Percentiles rank a stretch among this genome's conserved stretches.
Evolutionary conservation across 2,329 filamentous ascomycete species (phyloP).

Genomic region (Hypoxylon sp.): DNA sequence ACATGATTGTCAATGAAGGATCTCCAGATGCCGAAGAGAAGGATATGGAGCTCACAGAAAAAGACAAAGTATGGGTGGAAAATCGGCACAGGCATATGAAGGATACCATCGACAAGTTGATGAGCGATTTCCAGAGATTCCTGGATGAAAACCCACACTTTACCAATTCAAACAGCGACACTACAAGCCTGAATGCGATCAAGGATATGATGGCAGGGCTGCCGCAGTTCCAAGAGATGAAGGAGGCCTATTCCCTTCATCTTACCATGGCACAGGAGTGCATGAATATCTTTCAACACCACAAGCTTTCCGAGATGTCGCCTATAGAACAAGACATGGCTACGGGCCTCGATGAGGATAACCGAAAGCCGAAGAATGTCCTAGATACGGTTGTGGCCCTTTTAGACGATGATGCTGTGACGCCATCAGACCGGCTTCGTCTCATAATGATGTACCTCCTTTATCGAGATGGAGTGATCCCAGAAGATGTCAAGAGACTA

Average conservation of each 20-base stretch:
- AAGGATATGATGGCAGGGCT: constrained; percentile 97
- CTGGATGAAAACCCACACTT: constrained; percentile 93
- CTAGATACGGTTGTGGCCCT: constrained; percentile 87
- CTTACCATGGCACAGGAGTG: constrained; percentile 97
- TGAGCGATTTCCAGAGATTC: constrained; percentile 93
- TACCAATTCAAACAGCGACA: constrained; percentile 78
- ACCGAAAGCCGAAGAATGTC: constrained; percentile 89
- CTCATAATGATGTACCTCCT: constrained; percentile 89
- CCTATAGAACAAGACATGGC: constrained; percentile 91
- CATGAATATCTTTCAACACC: constrained; percentile 91
- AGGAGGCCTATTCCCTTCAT: constrained; percentile 94
- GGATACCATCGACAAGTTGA: constrained; percentile 93
- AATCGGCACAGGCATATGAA: constrained; percentile 98
- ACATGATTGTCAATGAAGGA: constrained; percentile 83
- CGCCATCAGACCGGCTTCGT: constrained; percentile 81
- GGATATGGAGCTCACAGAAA: constrained; percentile 91
- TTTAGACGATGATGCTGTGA: constrained; percentile 86
- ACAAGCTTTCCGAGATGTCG: constrained; percentile 89
- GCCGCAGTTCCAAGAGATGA: constrained; percentile 95
- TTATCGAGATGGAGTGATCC: constrained; percentile 87
- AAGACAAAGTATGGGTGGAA: constrained; percentile 94
- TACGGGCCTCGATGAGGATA: constrained; percentile 93
- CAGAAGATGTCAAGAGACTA: constrained; percentile 86
- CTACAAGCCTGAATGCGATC: constrained; percentile 88
- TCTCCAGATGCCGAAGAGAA: constrained; percentile 80